Evolutionary conservation across 768 basidiomycete species (phyloP), one percentile per base, ranked within the genome.

Genomic region (Trametopsis cervina): DNA sequence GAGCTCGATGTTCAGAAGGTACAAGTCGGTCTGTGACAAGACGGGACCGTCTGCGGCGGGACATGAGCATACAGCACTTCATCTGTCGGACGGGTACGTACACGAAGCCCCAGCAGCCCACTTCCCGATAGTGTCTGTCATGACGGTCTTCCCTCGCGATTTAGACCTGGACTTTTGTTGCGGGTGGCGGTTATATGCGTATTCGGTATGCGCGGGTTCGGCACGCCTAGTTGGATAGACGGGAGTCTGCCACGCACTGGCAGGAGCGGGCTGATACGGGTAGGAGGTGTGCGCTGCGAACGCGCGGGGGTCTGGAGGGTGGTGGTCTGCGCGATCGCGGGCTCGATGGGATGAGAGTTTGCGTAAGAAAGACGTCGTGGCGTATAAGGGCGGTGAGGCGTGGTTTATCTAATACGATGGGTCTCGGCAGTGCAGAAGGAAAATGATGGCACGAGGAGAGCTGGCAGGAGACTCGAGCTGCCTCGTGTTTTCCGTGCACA

Each of bases 31-130:
- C 58, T 85, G 85, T 2, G 78, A 76, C 12, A 91, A 73, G 4
- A 90, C 78, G 4, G 89, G 89, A 0, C 86, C 88, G 64, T 90
- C 86, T 89, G 42, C 4, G 15, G n/a, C n/a, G n/a, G n/a, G n/a
- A n/a, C n/a, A n/a, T n/a, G n/a, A n/a, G n/a, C n/a, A n/a, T n/a
- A n/a, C n/a, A n/a, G n/a, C n/a, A n/a, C n/a, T n/a, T n/a, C n/a
- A n/a, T n/a, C n/a, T n/a, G n/a, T n/a, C 18, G 17, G 3, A 12
- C 12, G 6, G 22, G 21, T 3, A 50, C 67, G 60, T 53, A 69
- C 67, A 69, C 36, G 68, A 64, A 4, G 59, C 54, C 20, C 67
- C 67, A 23, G 67, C 54, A 3, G 67, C 55, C 67, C 67, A 69
- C 46, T 64, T 70, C 44, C 42, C 62, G 22, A 53, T 43, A 13